Evolutionary conservation across 805 yeast genomes (phyloP).

Genomic region (Zygoascus biomembranicola): DNA sequence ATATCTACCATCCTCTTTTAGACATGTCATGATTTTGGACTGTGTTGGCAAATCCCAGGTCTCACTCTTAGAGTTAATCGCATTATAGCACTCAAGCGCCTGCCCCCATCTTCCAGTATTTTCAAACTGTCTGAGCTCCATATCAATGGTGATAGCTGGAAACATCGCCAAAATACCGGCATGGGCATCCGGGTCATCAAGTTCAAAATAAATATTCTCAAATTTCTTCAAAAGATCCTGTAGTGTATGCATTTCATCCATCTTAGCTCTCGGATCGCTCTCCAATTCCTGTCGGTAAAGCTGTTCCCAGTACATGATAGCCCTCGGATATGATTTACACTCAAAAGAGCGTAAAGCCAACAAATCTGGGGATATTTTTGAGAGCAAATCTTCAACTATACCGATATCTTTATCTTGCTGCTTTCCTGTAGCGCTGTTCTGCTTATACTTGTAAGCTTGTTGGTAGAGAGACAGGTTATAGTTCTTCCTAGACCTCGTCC

Average conservation of each 20-base stretch:
- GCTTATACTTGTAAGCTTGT: neutral
- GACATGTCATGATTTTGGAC: conserved; percentile 58
- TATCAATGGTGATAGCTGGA: conserved; percentile 56
- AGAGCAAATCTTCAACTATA: conserved; percentile 34
- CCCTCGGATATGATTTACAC: conserved; percentile 79
- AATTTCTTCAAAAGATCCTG: conserved; percentile 30
- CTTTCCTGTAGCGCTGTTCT: conserved; percentile 17
- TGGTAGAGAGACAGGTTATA: neutral
- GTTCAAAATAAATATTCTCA: conserved; percentile 75
- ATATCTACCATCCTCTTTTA: conserved; percentile 69
- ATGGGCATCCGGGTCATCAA: conserved; percentile 83
- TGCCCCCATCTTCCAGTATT: conserved; percentile 80
- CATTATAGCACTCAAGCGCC: conserved; percentile 78
- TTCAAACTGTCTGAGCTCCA: conserved; percentile 71
- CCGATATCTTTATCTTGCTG: conserved; percentile 3
- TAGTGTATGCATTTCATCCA: conserved; percentile 26
- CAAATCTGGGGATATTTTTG: conserved; percentile 52
- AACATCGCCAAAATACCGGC: conserved; percentile 76
- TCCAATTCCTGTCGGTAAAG: neutral
- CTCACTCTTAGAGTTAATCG: conserved; percentile 39
- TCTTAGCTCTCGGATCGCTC: conserved; percentile 24
- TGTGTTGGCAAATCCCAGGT: conserved; percentile 26
- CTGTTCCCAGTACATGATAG: conserved; percentile 78
- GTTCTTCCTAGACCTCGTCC: conserved; percentile 36
- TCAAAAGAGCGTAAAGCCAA: conserved; percentile 75